A percentile compares a stretch with the other conserved stretches of the same genome.
These are phyloP conservation scores for Babesia ovata DNA, from an alignment of 169 alveolate species.

Conservation along the genomic window DNA sequence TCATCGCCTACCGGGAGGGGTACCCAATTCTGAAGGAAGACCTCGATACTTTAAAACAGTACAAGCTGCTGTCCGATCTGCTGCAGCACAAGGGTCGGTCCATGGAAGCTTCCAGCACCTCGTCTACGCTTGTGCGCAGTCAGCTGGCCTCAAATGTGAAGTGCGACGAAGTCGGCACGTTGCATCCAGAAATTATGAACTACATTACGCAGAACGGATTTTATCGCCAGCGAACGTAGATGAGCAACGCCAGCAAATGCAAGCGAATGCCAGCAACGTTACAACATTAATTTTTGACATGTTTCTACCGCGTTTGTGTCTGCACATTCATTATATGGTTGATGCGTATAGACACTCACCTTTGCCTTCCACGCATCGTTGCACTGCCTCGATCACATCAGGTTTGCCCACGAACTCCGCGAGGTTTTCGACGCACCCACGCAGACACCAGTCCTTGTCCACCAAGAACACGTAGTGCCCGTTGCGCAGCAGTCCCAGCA, in stretches of 20 bases:
- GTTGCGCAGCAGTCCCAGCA: conserved; percentile 17
- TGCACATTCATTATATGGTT: conserved; percentile 10
- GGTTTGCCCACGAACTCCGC: conserved; percentile 20
- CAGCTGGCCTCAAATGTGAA: conserved; percentile 28
- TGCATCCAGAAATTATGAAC: conserved; percentile 61
- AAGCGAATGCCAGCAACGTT: not conserved
- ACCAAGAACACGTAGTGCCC: conserved; percentile 51
- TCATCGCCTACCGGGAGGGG: conserved; percentile 63
- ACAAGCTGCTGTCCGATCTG: conserved; percentile 45
- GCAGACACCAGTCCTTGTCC: conserved; percentile 64
- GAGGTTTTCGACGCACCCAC: conserved; percentile 41
- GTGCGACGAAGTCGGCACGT: conserved; percentile 47
- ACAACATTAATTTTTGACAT: conserved; percentile 3
- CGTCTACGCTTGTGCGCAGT: conserved; percentile 59
- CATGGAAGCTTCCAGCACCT: conserved; percentile 46
- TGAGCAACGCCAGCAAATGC: not conserved
- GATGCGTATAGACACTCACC: not conserved
- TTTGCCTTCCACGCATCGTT: conserved; percentile 13
- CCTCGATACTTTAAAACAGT: conserved; percentile 31
- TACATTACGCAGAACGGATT: conserved; percentile 33
- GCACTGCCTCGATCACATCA: not conserved
- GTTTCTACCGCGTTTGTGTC: conserved; percentile 34
- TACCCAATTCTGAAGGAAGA: conserved; percentile 42
- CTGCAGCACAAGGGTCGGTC: conserved; percentile 11
- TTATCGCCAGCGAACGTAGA: not conserved